Evolutionary conservation across 2,329 filamentous ascomycete species (phyloP), one percentile per base, ranked within the genome.

Genomic region (Xylariales sp.): DNA sequence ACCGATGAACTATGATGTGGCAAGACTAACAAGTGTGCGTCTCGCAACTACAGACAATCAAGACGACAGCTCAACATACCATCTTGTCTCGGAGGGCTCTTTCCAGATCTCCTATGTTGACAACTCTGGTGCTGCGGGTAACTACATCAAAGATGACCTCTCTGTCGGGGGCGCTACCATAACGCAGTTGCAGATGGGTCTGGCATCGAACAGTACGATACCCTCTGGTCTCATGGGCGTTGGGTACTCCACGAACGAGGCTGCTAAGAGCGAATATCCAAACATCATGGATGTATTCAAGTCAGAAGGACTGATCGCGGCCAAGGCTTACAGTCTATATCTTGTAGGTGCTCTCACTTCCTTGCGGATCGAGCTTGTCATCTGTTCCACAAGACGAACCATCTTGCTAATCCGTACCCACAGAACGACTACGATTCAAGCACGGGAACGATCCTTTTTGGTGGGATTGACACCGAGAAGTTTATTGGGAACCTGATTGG

Each of bases 241-340:
- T 38, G 78, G 78, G 40, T 80, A 78, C 52, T 65, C 68, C 46
- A 58, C 65, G 20, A 76, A 70, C 48, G 71, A 74, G 44, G 66
- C 70, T 16, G 57, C 76, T 10, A 24, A 31, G 2, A 53, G 45
- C 4, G 56, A 60, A 1, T 78, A 78, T 53, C 65, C 68, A 11
- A 78, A 86, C 55, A 66, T 91, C 22, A 70, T 88, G 14, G 73
- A 81, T 57, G 70, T 78, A 50, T 71, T 93, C 58, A 71, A 78
- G 16, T 58, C 74, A 19, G 73, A 86, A 52, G 76, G 75, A 31
- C 57, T 76, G 38, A 86, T 87, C 55, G 69, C 72, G 40, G 71
- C 70, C 20, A 76, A 78, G 51, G 80, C 80, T 4, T 88, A 85
- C 63, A 86, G 82, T 46, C 62, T 89, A 19, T 88, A 82, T 68